Percentiles rank a stretch among this genome's conserved stretches.
Evolutionary conservation across 345 rosid species (phyloP).

Genomic region (Ceriops decandra): DNA sequence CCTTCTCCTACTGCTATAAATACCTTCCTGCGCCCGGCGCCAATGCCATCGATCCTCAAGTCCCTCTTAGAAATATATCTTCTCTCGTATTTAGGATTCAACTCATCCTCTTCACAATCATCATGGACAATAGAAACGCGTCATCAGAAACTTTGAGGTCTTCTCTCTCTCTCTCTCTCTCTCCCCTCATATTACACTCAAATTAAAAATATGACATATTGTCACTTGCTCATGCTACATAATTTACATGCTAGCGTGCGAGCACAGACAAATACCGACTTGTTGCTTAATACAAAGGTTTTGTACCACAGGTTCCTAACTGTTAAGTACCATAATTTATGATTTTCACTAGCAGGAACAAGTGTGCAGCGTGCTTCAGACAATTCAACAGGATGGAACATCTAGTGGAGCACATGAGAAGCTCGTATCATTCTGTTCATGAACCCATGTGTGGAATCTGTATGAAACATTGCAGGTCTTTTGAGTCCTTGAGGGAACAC

Average conservation of each 20-base stretch:
- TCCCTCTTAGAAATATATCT: neutral
- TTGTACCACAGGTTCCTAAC: neutral
- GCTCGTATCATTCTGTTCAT: slow-evolving; percentile 71
- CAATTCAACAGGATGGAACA: slow-evolving; percentile 89
- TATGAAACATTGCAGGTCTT: slow-evolving; percentile 80
- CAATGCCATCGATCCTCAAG: slow-evolving; percentile 23
- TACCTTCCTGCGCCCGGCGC: slow-evolving; percentile 12
- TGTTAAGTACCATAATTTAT: neutral
- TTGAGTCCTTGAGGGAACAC: slow-evolving; percentile 89
- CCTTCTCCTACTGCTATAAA: slow-evolving; percentile 29
- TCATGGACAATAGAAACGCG: slow-evolving; percentile 43
- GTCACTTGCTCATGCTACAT: neutral
- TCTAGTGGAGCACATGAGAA: slow-evolving; percentile 89
- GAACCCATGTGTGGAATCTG: slow-evolving; percentile 83
- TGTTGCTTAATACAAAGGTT: too few relatives aligned
- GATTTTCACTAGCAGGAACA: slow-evolving; percentile 46
- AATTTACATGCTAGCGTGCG: too few relatives aligned
- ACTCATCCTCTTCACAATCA: neutral
- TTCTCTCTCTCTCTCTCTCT: neutral
- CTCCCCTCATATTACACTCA: neutral
- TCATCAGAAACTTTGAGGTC: slow-evolving; percentile 46
- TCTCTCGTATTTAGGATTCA: neutral
- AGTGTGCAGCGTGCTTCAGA: slow-evolving; percentile 88
- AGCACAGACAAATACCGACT: too few relatives aligned
- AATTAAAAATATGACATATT: neutral